Evolutionary conservation across 805 yeast species (phyloP).

Genomic region (Candida vaughaniae): DNA sequence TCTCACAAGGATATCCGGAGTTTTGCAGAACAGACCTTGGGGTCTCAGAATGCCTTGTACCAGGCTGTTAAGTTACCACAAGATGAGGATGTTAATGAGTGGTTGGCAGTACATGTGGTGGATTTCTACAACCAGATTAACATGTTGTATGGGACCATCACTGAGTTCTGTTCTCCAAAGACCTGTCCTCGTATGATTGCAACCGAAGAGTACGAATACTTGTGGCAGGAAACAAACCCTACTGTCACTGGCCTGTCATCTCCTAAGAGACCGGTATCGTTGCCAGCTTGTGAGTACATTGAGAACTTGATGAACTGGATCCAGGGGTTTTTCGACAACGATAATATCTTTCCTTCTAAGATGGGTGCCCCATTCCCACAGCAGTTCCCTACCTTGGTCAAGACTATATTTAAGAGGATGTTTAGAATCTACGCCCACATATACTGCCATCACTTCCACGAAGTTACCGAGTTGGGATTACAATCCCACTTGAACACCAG

Average conservation of each 20-base stretch:
- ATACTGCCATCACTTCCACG: constrained; percentile 97
- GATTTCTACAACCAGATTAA: constrained; percentile 95
- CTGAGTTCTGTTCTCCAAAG: constrained; percentile 94
- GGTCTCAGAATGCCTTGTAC: constrained; percentile 84
- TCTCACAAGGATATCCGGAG: constrained; percentile 73
- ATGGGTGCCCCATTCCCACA: constrained; percentile 90
- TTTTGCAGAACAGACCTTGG: constrained; percentile 93
- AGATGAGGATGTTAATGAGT: constrained; percentile 88
- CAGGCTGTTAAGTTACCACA: constrained; percentile 93
- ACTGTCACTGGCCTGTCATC: constrained; percentile 22
- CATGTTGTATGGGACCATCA: constrained; percentile 93
- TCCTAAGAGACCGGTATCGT: constrained; percentile 71
- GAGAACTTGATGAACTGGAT: constrained; percentile 95
- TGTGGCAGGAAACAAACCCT: constrained; percentile 82
- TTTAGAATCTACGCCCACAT: constrained; percentile 96
- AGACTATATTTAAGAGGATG: constrained; percentile 84
- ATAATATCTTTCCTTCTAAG: constrained; percentile 83
- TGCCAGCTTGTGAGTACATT: constrained; percentile 93
- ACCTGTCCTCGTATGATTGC: constrained; percentile 98
- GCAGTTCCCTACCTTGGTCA: constrained; percentile 73
- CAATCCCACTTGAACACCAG: constrained; percentile 93
- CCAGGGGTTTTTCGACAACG: constrained; percentile 89
- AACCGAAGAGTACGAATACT: constrained; percentile 91
- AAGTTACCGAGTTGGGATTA: constrained; percentile 85
- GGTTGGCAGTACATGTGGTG: constrained; percentile 98